A percentile compares a stretch with the other conserved stretches of the same genome.
Evolutionary conservation across 805 yeast genomes (phyloP).

Genomic region (Saturnispora serradocipensis): DNA sequence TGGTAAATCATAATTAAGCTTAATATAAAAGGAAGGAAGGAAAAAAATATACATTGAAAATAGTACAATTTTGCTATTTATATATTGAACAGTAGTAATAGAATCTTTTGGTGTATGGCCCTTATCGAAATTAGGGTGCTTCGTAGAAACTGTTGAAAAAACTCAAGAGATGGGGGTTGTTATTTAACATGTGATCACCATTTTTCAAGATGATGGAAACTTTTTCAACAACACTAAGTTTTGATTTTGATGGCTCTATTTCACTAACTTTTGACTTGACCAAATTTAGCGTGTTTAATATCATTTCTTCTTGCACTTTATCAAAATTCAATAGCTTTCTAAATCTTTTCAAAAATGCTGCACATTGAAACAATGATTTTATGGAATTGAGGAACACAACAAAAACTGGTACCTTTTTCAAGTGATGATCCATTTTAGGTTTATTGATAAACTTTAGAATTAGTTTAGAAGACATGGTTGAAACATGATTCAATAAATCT

Average conservation of each 20-base stretch:
- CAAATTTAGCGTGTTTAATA: slow-evolving; percentile 8
- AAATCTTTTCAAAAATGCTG: slow-evolving; percentile 18
- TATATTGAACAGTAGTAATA: neutral
- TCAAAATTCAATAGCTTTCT: slow-evolving; percentile 12
- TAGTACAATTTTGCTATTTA: neutral
- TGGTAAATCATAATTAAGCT: neutral
- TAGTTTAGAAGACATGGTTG: slow-evolving; percentile 15
- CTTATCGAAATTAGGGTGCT: neutral
- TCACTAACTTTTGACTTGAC: slow-evolving; percentile 4
- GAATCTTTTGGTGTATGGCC: neutral
- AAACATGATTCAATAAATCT: slow-evolving; percentile 16
- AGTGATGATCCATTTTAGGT: slow-evolving; percentile 11
- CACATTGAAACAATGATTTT: slow-evolving; percentile 23
- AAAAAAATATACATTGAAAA: neutral
- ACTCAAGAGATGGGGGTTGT: slow-evolving; percentile 16
- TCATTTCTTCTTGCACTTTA: slow-evolving; percentile 3
- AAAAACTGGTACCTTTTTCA: slow-evolving; percentile 16
- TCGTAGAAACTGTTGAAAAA: slow-evolving; percentile 19
- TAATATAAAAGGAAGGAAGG: neutral
- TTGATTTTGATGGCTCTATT: slow-evolving; percentile 2
- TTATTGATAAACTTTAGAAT: slow-evolving; percentile 15
- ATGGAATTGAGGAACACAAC: slow-evolving; percentile 22
- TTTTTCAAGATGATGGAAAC: slow-evolving; percentile 11
- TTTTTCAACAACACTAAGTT: slow-evolving; percentile 13
- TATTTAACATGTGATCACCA: slow-evolving; percentile 16